Percentiles rank a stretch among this genome's conserved stretches.
Conservation (phyloP, 768 basidiomycete species). For the Dioszegia crocea region DNA sequence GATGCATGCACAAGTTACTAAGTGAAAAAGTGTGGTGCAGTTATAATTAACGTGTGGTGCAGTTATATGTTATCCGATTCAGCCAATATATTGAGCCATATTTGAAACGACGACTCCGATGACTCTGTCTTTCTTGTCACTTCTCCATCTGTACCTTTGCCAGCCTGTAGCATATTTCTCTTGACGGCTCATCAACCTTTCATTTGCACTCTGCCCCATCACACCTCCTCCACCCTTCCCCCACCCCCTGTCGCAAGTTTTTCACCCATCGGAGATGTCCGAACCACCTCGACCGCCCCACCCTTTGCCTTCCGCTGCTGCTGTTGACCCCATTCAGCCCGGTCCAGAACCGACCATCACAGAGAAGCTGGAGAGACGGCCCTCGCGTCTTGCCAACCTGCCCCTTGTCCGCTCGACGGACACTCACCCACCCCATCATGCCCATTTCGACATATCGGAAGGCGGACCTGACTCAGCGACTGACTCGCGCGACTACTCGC, state of each 20-base stretch:
- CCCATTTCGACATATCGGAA: conserved; percentile 26
- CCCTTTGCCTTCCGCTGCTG: conserved; percentile 3
- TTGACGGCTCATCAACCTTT: too few relatives aligned
- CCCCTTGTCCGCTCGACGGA: conserved; percentile 7
- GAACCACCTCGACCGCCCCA: conserved; percentile 3
- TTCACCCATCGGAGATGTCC: conserved; percentile 4
- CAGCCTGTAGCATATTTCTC: too few relatives aligned
- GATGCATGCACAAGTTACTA: too few relatives aligned
- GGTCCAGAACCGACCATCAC: neutral
- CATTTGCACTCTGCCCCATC: neutral
- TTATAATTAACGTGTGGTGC: too few relatives aligned
- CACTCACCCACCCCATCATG: conserved; percentile 23
- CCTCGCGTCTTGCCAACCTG: neutral
- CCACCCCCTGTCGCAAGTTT: neutral
- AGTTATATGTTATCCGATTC: too few relatives aligned
- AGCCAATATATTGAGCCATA: too few relatives aligned
- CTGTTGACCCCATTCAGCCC: conserved; percentile 2
- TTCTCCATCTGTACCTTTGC: too few relatives aligned
- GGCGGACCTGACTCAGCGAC: neutral
- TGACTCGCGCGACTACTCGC: neutral
- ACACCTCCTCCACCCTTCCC: neutral
- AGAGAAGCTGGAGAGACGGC: neutral
- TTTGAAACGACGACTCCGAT: too few relatives aligned
- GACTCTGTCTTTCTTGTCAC: too few relatives aligned
- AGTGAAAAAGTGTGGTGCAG: too few relatives aligned